Evolutionary conservation across 345 rosid species (phyloP), one percentile per base, ranked within the genome.

Genomic region (Odontarrhena argentea): DNA sequence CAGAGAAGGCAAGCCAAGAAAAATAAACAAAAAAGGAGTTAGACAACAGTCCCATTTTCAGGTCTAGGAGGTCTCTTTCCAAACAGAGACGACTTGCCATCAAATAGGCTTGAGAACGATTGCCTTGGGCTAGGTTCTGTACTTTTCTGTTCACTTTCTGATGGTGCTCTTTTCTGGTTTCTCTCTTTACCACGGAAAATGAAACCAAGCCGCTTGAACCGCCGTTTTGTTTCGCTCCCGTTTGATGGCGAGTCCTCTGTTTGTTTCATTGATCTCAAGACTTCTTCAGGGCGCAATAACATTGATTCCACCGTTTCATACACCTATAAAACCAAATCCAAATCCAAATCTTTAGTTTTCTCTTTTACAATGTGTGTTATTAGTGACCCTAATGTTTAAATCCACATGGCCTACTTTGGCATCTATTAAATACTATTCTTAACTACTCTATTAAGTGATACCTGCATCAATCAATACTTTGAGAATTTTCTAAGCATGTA

Each of bases 301-400:
- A 93, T 81, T 47, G 80, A 76, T 73, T 93, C 98, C 76, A 89
- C 85, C 2, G 97, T 87, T 79, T 87, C 92, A 65, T 93, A 93
- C 5, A 87, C 97, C 98, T 92, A 47, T 38, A 13, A 49, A 43
- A 44, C 5, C 42, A 49, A 18, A 10, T 22, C 14, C 42, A 49
- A 18, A 10, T 22, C 14, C 25, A 50, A 56, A 9, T 40, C 30
- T 32, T 57, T 71, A 43, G 37, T 49, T 6, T 6, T 50, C 43
- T 59, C 13, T 59, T 36, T 47, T 15, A 22, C 11, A 26, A 68
- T 59, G 58, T 22, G 13, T 54, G 69, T 18, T 18, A 60, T 60
- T 11, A 51, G 37, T 42, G 58, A 28, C 11, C 32, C 25, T 7
- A 5, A 14, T 67, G 37, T 67, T 44, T 46, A 36, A 10, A 36